Evolutionary conservation across 2,329 filamentous ascomycete species (phyloP), one percentile per base, ranked within the genome.

Genomic region (Pestalotiopsis sp.): DNA sequence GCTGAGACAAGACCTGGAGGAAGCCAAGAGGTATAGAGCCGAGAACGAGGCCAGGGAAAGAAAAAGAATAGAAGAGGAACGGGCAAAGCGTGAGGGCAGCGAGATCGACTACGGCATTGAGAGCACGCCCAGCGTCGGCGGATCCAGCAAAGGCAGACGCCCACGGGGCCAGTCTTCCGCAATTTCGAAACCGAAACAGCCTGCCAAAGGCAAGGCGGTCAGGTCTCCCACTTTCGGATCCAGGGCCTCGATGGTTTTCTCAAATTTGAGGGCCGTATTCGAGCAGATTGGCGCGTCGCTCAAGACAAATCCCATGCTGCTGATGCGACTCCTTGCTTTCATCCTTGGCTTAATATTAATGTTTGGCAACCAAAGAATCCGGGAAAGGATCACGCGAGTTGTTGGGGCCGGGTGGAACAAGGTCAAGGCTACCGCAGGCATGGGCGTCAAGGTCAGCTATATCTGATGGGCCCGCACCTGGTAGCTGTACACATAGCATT

Each of bases 371-470:
- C 86, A 88, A 74, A 91, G 92, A 75, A 83, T 97, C 14, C 88
- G 94, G 55, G 90, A 97, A 72, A 87, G 92, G 71, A 79, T 98
- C 44, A 86, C 89, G 76, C 86, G 90, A 66, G 83, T 94, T 48
- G 76, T 97, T 57, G 87, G 86, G 52, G 83, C 86, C 35, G 89
- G 89, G 10, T 97, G 94, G 94, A 87, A 88, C 66, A 98, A 97
- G 81, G 82, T 97, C 55, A 89, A 88, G 77, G 86, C 89, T 59
- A 98, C 96, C 0, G 91, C 95, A 4, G 94, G 94, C 1, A 98
- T 98, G 95, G 96, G 95, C 2, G 92, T 97, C 71, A 98, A 98
- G 83, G 94, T 98, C 75, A 97, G 92, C 78, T 98, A 98, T 81
- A 97, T 99, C 69, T 98, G 81, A 84, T 70, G 55, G 30, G 59